Conservation (phyloP, 805 yeast genomes). For the Candida succiphila region DNA sequence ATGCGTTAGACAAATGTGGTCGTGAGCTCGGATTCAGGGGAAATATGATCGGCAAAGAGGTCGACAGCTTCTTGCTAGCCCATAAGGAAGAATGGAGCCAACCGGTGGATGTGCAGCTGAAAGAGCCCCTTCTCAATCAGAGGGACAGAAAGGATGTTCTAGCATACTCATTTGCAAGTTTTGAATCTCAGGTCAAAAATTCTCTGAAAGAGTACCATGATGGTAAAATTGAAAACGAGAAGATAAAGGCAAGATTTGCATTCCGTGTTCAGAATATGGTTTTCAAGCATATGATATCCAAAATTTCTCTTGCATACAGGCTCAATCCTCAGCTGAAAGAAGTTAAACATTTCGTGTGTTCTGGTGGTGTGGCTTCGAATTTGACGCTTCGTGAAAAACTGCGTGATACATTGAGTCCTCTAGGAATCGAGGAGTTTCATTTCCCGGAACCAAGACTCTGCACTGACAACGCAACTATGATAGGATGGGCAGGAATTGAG, state of each 20-base stretch:
- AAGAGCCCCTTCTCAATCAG: conserved; percentile 45
- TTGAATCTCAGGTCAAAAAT: conserved; percentile 23
- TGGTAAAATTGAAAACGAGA: conserved; percentile 9
- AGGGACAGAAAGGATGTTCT: conserved; percentile 32
- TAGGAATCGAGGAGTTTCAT: conserved; percentile 29
- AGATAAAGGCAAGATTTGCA: conserved; percentile 36
- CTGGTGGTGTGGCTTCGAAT: conserved; percentile 95
- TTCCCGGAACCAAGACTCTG: conserved; percentile 70
- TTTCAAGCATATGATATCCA: conserved; percentile 63
- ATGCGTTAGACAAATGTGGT: conserved; percentile 88
- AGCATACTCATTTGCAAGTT: conserved; percentile 74
- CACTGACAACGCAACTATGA: conserved; percentile 95
- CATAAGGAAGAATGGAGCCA: conserved; percentile 22
- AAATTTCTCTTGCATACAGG: conserved; percentile 42
- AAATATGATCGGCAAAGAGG: conserved; percentile 76
- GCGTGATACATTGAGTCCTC: conserved; percentile 22
- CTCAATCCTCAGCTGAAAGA: conserved; percentile 29
- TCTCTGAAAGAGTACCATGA: conserved; percentile 16
- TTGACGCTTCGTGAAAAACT: conserved; percentile 39
- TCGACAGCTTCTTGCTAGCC: conserved; percentile 45
- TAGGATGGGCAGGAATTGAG: conserved; percentile 96
- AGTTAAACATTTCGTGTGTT: conserved; percentile 55
- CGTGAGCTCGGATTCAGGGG: conserved; percentile 74
- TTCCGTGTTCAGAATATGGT: conserved; percentile 52
- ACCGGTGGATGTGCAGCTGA: conserved; percentile 17